Evolutionary conservation across 2,329 filamentous ascomycete species (phyloP).

Genomic region (Fusarium camptoceras): DNA sequence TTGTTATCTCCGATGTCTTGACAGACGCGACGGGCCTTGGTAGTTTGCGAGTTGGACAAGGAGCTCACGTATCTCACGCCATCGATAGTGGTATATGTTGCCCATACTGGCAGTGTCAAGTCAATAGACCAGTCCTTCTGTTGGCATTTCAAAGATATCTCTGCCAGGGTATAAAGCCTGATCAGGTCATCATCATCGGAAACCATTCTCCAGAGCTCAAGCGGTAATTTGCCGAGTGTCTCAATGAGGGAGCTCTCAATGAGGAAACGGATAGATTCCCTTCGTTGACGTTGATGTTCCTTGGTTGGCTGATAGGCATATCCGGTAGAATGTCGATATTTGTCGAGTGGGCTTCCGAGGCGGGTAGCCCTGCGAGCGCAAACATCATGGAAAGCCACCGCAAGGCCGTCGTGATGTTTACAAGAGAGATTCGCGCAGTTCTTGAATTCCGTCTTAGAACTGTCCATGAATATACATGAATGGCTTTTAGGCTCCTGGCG

Average conservation of each 20-base stretch:
- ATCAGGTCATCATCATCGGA: constrained; percentile 5
- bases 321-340: background rate
- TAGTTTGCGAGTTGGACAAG: background rate
- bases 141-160: background rate
- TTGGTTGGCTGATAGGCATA: constrained; percentile 1
- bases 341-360: background rate
- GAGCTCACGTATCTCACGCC: constrained; percentile 16
- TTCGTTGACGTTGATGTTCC: background rate
- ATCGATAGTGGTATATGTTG: constrained; percentile 11
- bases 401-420: background rate
- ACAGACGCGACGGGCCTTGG: background rate
- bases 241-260: background rate
- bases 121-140: background rate
- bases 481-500: background rate
- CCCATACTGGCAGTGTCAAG: background rate
- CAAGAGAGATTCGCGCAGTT: background rate
- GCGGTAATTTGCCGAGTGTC: background rate
- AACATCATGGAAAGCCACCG: background rate
- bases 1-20: rapidly evolving
- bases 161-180: background rate
- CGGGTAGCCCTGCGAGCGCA: background rate
- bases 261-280: background rate
- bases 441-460: background rate
- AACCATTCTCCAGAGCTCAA: constrained; percentile 16
- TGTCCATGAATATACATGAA: background rate